phyloP scores from a whole-genome alignment of 2,329 filamentous ascomycete genomes.

The Diaporthe nobilis region DNA sequence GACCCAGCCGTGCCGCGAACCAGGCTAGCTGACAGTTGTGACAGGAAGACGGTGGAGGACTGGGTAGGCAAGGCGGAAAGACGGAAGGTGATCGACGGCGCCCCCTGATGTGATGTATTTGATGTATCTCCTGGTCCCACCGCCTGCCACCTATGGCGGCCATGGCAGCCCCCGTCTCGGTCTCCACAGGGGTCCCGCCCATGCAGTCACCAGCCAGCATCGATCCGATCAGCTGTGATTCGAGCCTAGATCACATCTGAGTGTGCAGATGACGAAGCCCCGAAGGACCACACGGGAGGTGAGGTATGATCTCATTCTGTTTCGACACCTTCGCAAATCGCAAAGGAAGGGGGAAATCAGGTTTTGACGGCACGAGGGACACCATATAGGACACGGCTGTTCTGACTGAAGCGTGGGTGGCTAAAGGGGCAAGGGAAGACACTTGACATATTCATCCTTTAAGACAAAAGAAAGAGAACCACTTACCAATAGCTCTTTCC shows the following conservation, averaged over 20 bases:
- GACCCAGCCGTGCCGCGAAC: constrained; percentile 2
- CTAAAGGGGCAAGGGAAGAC: not conserved
- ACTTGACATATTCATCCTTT: constrained; percentile 13
- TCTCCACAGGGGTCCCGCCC: constrained; percentile 33
- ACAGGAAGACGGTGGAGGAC: not conserved
- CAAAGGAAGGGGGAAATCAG: constrained; percentile 36
- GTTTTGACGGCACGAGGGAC: constrained; percentile 34
- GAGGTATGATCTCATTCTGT: constrained; percentile 42
- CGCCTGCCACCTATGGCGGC: not conserved
- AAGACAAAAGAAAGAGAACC: constrained; percentile 12
- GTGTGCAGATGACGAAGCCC: constrained; percentile 36
- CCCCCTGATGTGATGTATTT: constrained; percentile 1
- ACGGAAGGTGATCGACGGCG: constrained; percentile 25
- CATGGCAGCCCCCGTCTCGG: constrained; percentile 16
- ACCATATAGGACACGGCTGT: constrained; percentile 23
- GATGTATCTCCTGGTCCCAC: constrained; percentile 37
- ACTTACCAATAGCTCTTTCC: not conserved
- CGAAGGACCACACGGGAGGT: constrained; percentile 7
- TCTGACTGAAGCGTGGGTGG: constrained; percentile 1
- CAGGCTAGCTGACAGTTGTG: not conserved
- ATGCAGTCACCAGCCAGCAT: constrained; percentile 38
- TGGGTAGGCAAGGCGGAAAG: not conserved
- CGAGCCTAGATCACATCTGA: constrained; percentile 28
- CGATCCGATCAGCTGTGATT: constrained; percentile 32
- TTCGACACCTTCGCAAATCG: constrained; percentile 3